Evolutionary conservation across 768 basidiomycete genomes (phyloP).

Genomic region (Albatrellus ellisii): DNA sequence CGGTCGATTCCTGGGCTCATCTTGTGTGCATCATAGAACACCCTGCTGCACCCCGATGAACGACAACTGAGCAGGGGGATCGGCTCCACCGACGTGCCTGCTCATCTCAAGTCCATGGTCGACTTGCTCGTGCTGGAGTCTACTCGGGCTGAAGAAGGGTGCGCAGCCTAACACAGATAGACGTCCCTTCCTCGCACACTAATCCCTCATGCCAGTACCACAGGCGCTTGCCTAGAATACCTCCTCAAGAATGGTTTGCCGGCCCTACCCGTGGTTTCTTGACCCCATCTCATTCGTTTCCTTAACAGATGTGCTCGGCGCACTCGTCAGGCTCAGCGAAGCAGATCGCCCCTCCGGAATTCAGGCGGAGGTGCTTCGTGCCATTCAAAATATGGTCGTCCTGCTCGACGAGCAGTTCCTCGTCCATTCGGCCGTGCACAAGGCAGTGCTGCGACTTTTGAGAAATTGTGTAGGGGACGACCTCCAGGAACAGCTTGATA

Average conservation of each 20-base stretch:
- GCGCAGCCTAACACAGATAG: slow-evolving; percentile 21
- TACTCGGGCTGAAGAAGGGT: slow-evolving; percentile 80
- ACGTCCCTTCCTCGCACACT: slow-evolving; percentile 2
- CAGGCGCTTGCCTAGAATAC: slow-evolving; percentile 85
- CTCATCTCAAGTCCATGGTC: slow-evolving; percentile 64
- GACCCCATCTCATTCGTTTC: slow-evolving; percentile 2
- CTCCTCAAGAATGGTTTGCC: slow-evolving; percentile 71
- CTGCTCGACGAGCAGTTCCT: slow-evolving; percentile 89
- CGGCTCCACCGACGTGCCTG: slow-evolving; percentile 67
- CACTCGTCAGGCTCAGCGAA: slow-evolving; percentile 78
- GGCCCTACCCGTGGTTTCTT: not conserved
- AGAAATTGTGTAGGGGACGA: slow-evolving; percentile 89
- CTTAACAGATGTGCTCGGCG: slow-evolving; percentile 63
- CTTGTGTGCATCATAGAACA: slow-evolving; percentile 36
- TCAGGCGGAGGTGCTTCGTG: slow-evolving; percentile 76
- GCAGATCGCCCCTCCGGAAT: slow-evolving; percentile 80
- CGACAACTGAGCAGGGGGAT: slow-evolving; percentile 77
- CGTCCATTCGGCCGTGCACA: slow-evolving; percentile 83
- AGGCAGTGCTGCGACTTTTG: slow-evolving; percentile 72
- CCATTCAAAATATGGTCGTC: slow-evolving; percentile 85
- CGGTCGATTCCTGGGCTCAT: slow-evolving; percentile 7
- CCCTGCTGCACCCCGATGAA: slow-evolving; percentile 81
- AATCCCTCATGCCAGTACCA: slow-evolving; percentile 37
- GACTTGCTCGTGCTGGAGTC: slow-evolving; percentile 82
- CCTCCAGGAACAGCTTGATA: slow-evolving; percentile 77